Base-by-base conservation (phyloP, 2,329 filamentous ascomycete genomes). In the Penicillium sp. region DNA sequence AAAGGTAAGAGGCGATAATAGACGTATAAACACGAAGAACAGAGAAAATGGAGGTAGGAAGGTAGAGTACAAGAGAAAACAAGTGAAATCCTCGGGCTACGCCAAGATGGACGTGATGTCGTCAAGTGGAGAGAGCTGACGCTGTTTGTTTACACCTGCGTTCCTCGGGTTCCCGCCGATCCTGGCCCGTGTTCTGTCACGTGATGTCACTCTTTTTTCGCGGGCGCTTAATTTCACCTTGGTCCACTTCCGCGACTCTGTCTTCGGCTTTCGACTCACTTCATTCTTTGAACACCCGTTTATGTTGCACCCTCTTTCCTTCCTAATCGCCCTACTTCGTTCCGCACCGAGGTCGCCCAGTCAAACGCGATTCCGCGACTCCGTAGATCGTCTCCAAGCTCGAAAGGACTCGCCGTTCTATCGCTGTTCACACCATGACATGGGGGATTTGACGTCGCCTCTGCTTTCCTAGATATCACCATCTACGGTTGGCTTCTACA, bases 101-200 rank as follows among this genome's bases (percentile, higher is more conserved):
- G 30, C 54, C 30, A 39, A 48, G 51, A 42, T 44, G 43, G 16
- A 38, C 47, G 43, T 40, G 41, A 55, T 53, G 42, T 58, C 52
- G 52, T 52, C 27, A 49, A 57, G 53, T 46, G 47, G 54, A 56
- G 48, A 46, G 30, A 18, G 46, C 42, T 52, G 54, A 53, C 46
- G 46, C 46, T 72, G 69, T 72, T 72, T 72, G 69, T 72, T 72
- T 72, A 72, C 67, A 61, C 60, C 60, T 62, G 48, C 61, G 65
- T 66, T 67, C 64, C 63, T 68, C 58, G 63, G 65, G 63, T 61
- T 62, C 58, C 63, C 52, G 62, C 57, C 60, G 65, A 69, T 70
- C 64, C 9, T 64, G 57, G 66, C 58, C 56, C 48, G 60, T 58
- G 48, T 39, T 0, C 11, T 2, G 36, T 67, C 67, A 69, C 63